Percentiles rank a stretch among this genome's conserved stretches.
phyloP scores from a whole-genome alignment of 306 rosid genomes.

The Urtica urens region DNA sequence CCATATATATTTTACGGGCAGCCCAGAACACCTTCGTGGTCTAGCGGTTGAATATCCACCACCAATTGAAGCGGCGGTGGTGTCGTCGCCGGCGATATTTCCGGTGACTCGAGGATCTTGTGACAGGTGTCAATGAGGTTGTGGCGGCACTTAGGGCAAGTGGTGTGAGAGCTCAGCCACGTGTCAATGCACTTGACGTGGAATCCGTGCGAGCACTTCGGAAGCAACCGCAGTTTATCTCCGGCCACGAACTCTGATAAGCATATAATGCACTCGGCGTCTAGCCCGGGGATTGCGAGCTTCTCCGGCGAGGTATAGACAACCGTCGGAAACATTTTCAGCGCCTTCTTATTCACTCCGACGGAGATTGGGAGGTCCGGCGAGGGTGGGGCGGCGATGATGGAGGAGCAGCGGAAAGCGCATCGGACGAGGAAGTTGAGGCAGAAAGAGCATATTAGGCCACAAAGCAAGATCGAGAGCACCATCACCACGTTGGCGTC shows the following conservation, averaged over 20 bases:
- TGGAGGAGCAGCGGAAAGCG: constrained; percentile 51
- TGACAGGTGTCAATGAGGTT: constrained; percentile 65
- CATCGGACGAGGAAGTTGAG: constrained; percentile 76
- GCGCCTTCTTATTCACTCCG: constrained; percentile 66
- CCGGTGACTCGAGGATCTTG: constrained; percentile 69
- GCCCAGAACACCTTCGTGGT: no score
- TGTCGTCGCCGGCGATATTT: no score
- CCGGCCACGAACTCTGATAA: constrained; percentile 51
- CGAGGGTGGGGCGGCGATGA: no score
- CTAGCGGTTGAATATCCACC: no score
- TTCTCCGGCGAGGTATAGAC: constrained; percentile 35
- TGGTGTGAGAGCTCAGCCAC: constrained; percentile 75
- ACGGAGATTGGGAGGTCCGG: constrained; percentile 29
- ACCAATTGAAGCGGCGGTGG: no score
- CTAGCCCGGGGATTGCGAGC: constrained; percentile 38
- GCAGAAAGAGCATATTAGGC: constrained; percentile 71
- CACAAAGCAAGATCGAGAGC: constrained; percentile 76
- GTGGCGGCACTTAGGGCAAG: constrained; percentile 89
- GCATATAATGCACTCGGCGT: constrained; percentile 68
- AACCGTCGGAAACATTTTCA: constrained; percentile 53
- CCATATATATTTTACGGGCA: no score
- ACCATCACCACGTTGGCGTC: constrained; percentile 92
- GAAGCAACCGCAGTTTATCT: constrained; percentile 58
- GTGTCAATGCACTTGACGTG: constrained; percentile 80
- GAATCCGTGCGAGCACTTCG: constrained; percentile 79